phyloP scores from a whole-genome alignment of 108 stramenopile species.

The Nannochloropsis gaditana region DNA sequence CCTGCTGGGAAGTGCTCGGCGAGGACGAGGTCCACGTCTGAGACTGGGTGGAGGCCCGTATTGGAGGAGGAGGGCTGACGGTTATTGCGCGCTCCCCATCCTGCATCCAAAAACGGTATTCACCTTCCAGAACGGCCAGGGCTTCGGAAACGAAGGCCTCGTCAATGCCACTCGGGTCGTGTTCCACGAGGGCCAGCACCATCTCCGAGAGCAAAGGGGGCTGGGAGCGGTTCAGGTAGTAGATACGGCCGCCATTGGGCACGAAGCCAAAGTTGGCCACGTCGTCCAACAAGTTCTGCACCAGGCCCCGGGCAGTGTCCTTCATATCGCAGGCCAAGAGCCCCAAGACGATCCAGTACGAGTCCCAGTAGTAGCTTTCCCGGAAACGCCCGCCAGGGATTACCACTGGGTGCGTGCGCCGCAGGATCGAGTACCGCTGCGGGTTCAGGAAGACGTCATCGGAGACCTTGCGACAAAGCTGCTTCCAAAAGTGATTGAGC shows the following conservation, averaged over 20 bases:
- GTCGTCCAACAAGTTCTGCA: slow-evolving; percentile 48
- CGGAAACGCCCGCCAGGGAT: slow-evolving; percentile 50
- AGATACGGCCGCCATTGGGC: slow-evolving; percentile 55
- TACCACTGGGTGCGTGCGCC: slow-evolving; percentile 29
- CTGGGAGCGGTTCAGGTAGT: slow-evolving; percentile 53
- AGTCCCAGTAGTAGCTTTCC: slow-evolving; percentile 59
- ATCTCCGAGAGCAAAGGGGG: slow-evolving; percentile 45
- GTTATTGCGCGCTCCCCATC: slow-evolving; percentile 29
- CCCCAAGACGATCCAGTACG: slow-evolving; percentile 55
- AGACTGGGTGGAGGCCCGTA: no score
- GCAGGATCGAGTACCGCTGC: slow-evolving; percentile 39
- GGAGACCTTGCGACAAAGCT: slow-evolving; percentile 21
- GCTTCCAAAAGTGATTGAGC: slow-evolving; percentile 36
- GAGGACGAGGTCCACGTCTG: not conserved
- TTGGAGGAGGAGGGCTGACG: not conserved
- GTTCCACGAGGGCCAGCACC: slow-evolving; percentile 26
- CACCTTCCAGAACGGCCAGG: slow-evolving; percentile 29
- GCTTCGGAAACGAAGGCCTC: not conserved
- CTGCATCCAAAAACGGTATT: slow-evolving; percentile 54
- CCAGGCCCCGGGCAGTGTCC: slow-evolving; percentile 38
- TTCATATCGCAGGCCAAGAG: slow-evolving; percentile 49
- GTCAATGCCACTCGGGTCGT: not conserved
- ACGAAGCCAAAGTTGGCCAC: slow-evolving; percentile 46
- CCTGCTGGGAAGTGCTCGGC: not conserved
- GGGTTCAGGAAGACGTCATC: slow-evolving; percentile 31